A percentile compares a stretch with the other conserved stretches of the same genome.
Conservation (phyloP, 805 yeast species). For the Candida suzukii region DNA sequence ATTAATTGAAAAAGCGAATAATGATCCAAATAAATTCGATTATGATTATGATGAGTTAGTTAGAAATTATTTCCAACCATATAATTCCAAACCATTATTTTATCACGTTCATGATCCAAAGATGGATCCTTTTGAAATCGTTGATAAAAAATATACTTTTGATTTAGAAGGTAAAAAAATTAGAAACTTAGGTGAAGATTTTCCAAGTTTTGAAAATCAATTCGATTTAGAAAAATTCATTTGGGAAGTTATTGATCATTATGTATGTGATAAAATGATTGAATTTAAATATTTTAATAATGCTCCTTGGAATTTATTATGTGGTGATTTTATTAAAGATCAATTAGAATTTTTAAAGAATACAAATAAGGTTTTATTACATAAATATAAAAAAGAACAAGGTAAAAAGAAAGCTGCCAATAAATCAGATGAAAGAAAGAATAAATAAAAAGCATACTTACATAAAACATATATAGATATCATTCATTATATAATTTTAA, state of each 20-base stretch:
- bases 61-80: conserved; percentile 18
- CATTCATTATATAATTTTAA: too few relatives aligned
- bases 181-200: conserved; percentile 28
- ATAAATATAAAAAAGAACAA: conserved; percentile 7
- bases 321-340: conserved; percentile 20
- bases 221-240: conserved; percentile 26
- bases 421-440: too few relatives aligned
- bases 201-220: conserved; percentile 17
- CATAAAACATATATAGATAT: too few relatives aligned
- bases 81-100: conserved; percentile 23
- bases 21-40: conserved; percentile 7
- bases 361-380: conserved; percentile 15
- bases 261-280: conserved; percentile 23
- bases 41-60: conserved; percentile 22
- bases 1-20: conserved; percentile 16
- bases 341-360: conserved; percentile 18
- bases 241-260: conserved; percentile 27
- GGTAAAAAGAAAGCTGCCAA: background rate
- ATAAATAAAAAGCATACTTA: too few relatives aligned
- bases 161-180: conserved; percentile 22
- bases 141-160: conserved; percentile 20
- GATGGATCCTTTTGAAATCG: conserved; percentile 41
- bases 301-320: conserved; percentile 14
- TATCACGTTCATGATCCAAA: conserved; percentile 51
- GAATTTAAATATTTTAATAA: conserved; percentile 4